Conservation (phyloP, 106 monocot genomes). For the Dioscorea dumetorum region DNA sequence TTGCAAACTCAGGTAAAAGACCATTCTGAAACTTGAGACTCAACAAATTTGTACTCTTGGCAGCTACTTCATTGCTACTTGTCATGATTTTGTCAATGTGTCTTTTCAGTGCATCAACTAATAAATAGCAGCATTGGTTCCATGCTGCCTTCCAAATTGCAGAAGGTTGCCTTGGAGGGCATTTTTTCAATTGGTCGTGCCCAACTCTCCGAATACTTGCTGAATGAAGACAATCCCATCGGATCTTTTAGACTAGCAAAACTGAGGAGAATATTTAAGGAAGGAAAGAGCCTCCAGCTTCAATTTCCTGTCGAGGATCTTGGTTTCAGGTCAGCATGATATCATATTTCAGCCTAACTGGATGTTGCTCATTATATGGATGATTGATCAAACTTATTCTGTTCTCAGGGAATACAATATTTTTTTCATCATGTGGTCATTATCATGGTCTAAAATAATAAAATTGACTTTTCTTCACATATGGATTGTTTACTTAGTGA, state of each 20-base stretch:
- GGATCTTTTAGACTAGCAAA: constrained; percentile 65
- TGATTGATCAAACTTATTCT: no score
- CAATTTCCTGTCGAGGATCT: constrained; percentile 98
- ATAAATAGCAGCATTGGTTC: constrained; percentile 61
- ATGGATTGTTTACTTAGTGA: no score
- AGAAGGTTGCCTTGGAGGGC: constrained; percentile 69
- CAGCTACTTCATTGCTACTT: not conserved
- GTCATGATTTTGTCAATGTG: not conserved
- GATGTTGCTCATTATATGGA: not conserved
- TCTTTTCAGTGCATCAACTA: constrained; percentile 59
- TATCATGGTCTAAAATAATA: no score
- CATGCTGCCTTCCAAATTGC: constrained; percentile 56
- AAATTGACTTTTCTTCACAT: no score
- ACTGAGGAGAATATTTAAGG: constrained; percentile 62
- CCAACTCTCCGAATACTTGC: constrained; percentile 60
- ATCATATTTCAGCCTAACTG: not conserved
- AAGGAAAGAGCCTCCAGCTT: constrained; percentile 89
- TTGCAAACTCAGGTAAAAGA: constrained; percentile 77
- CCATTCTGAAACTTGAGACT: no score
- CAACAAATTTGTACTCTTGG: no score
- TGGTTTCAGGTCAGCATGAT: constrained; percentile 73
- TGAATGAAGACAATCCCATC: constrained; percentile 81
- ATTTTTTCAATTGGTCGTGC: constrained; percentile 76
- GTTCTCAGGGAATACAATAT: no score
- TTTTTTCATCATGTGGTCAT: no score